Conservation (phyloP, 2,329 filamentous ascomycete genomes). For the Amphichorda felina region DNA sequence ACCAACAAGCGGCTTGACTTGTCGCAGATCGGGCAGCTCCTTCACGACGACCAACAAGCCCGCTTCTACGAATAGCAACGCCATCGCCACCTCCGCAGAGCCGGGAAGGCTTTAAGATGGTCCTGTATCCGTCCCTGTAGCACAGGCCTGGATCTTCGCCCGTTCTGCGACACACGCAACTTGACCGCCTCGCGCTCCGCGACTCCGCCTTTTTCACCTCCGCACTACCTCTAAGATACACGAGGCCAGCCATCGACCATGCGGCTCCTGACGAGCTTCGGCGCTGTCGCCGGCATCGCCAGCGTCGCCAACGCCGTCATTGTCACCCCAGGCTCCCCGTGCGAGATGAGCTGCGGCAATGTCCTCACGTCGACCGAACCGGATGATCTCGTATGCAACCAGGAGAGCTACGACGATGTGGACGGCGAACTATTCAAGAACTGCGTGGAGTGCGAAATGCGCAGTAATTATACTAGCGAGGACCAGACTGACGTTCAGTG, state of each 20-base stretch:
- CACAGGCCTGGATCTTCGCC: too few species aligned
- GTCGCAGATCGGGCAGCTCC: too few species aligned
- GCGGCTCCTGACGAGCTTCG: constrained; percentile 8
- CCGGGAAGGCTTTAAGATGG: too few species aligned
- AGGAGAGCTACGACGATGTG: constrained; percentile 23
- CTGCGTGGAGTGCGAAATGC: constrained; percentile 39
- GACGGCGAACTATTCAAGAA: constrained; percentile 35
- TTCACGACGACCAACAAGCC: too few species aligned
- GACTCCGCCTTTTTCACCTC: too few species aligned
- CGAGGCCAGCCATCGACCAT: constrained; percentile 1
- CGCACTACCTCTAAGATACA: background rate
- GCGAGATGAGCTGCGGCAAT: constrained; percentile 40
- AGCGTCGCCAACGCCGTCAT: constrained; percentile 20
- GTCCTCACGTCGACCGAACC: constrained; percentile 30
- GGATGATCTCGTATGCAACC: constrained; percentile 36
- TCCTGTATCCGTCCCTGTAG: too few species aligned
- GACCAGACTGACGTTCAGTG: constrained; percentile 26
- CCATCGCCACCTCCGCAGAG: too few species aligned
- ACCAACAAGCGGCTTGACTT: too few species aligned
- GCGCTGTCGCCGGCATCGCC: constrained; percentile 2
- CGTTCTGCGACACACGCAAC: too few species aligned
- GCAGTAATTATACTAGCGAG: constrained; percentile 38
- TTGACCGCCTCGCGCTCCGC: too few species aligned
- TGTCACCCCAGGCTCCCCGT: constrained; percentile 35
- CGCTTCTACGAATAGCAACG: too few species aligned